phyloP scores from a whole-genome alignment of 2,329 filamentous ascomycete species.

The Endothia cerciana region DNA sequence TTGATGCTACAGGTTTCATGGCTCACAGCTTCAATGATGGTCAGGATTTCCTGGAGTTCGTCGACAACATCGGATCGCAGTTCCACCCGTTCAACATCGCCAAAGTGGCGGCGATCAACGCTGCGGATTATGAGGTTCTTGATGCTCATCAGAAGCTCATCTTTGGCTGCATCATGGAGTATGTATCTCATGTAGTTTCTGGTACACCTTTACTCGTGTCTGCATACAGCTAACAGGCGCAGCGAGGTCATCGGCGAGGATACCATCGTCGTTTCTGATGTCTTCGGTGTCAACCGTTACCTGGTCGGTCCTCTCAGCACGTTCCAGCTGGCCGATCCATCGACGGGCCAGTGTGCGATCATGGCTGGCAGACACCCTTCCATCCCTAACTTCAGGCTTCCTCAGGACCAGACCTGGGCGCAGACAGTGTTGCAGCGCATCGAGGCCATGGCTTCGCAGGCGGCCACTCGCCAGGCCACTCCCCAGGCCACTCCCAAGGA shows the following conservation, averaged over 20 bases:
- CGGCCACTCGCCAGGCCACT: neutral
- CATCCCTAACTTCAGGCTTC: neutral
- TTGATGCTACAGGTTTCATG: neutral
- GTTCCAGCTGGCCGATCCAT: conserved; percentile 22
- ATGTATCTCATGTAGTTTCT: neutral
- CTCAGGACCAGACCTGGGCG: too few relatives aligned
- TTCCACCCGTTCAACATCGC: conserved; percentile 7
- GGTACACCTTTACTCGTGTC: neutral
- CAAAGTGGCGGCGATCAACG: neutral
- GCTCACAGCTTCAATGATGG: conserved; percentile 5
- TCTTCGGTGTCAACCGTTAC: conserved; percentile 3
- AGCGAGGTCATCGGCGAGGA: conserved; percentile 7
- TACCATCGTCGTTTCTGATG: neutral
- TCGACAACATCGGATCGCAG: conserved; percentile 16
- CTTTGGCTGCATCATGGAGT: neutral
- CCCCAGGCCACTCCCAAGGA: too few relatives aligned
- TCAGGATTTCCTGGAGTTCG: conserved; percentile 5
- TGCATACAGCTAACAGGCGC: too few relatives aligned
- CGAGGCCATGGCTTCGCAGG: neutral
- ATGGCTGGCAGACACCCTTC: neutral
- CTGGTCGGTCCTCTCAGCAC: conserved; percentile 17
- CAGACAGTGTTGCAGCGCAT: too few relatives aligned
- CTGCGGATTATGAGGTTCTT: neutral
- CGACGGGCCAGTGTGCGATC: neutral
- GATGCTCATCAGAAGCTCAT: neutral